Evolutionary conservation across 805 yeast genomes (phyloP), one percentile per base, ranked within the genome.

Genomic region (Saccharomycopsis babjevae): DNA sequence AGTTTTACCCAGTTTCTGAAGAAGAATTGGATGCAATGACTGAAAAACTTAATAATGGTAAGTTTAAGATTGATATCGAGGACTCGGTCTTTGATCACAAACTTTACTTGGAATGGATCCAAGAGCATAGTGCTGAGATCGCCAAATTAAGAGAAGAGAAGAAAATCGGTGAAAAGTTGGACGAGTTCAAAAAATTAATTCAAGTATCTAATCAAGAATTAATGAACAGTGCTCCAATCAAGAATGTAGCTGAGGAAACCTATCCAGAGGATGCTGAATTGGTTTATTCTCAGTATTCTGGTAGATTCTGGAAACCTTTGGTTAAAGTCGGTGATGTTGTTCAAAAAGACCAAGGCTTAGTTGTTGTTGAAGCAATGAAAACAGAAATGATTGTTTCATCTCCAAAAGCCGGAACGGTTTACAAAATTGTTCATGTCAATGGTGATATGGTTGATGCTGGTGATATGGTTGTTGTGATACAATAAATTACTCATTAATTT

Each of bases 401-500:
- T 22, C 80, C 96, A 1, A 77, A 70, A 60, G 76, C 77, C 25
- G 96, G 96, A 68, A 86, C 82, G 69, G 92, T 89, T 25, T 70
- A 81, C 57, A 87, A 88, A 74, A 76, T 89, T 54, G 73, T 83
- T 61, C 97, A 90, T 72, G 78, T 79, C 60, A 89, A 90, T 69
- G 98, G 98, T 69, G 97, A 93, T 69, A 89, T 94, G 88, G 96
- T 93, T 50, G 97, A 93, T 63, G 90, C 97, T 46, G 99, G 99
- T 65, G 98, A 94, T 72, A 75, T 90, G 64, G 97, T 94, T 56
- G 97, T 86, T 57, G 96, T 92, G 15, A 40, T 60, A 25, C 52
- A 43, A 20, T 59, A 39, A 46, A 11, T 3, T 3, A 15, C 20
- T n/a, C n/a, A n/a, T n/a, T 16, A 18, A 6, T 16, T 18, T 3